Base-by-base conservation (phyloP, 441 rosid species). In the Populus hybrid region DNA sequence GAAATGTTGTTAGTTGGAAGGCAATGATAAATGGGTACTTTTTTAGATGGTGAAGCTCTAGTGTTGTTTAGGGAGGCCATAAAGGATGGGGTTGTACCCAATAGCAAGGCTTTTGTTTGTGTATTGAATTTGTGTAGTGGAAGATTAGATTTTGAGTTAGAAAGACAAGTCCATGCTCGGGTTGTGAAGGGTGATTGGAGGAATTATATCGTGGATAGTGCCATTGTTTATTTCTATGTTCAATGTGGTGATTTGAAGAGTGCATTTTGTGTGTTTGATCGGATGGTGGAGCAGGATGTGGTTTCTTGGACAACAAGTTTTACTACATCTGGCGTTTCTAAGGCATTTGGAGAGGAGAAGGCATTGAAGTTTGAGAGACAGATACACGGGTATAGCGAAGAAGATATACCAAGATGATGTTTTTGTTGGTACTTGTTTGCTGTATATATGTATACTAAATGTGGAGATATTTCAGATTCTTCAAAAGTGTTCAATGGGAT, bases 401-500 rank as follows among this genome's bases (percentile, higher is more conserved):
- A 85, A 83, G 82, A 80, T 84, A 82, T 87, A 79, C 69, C 85
- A 88, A 77, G 79, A 83, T 70, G 97, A 92, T 84, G 88, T 93
- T 75, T 89, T 88, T 9, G 78, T 89, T 9, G 94, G 88, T 70
- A 88, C 91, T 30, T 88, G 91, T 35, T 78, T 94, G 63, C 89
- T 93, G 79, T 95, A 94, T 67, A 93, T 28, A 3, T 93, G 97
- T 93, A 93, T 83, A 92, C 91, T 5, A 94, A 91, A 76, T 91
- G 97, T 61, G 94, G 93, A 76, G 89, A 91, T 86, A 85, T 93
- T 68, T 68, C 72, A 32, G 92, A 89, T 75, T 88, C 94, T 46
- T 86, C 91, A 70, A 79, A 82, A 77, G 89, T 91, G 35, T 94
- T 94, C 80, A 81, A 87, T 76, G 76, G 85, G 28, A 93, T 91